Base-by-base conservation (phyloP, 495 filamentous ascomycete genomes). In the Polyplosphaeria fusca region DNA sequence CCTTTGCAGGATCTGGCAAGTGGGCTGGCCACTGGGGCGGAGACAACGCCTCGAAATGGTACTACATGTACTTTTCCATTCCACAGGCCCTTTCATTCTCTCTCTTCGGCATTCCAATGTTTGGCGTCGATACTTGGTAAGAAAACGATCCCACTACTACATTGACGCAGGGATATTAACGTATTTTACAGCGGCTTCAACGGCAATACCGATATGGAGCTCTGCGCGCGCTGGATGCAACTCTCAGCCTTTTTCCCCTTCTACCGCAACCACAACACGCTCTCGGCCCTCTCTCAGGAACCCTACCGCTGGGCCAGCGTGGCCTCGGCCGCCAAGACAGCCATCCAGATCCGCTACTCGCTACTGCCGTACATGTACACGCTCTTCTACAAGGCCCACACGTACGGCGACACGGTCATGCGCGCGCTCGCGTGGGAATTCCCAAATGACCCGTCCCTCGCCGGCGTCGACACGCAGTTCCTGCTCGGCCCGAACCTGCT, bases 11-110 rank as follows among this genome's bases (percentile, higher is more conserved):
- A 4, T 79, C 79, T 4, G 89, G 89, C n/a, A 82, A 82, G 68
- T 87, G 78, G 78, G 87, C 88, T 2, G 89, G 87, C 16, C 89
- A 95, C 67, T 95, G 89, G 89, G 88, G 88, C 13, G 89, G 89
- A 9, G 89, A 94, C 67, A 94, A 95, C 65, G 72, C 73, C 11
- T 57, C 52, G 1, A 56, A 60, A 30, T 64, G 52, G 53, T 63
- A 56, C 2, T 83, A 77, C 53, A 83, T 91, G 82, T 86, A 74
- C 71, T 87, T 88, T 68, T 83, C 83, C 24, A 94, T 95, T 65
- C 79, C 88, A 0, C 89, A 95, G 68, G 88, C 87, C 0, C 71
- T 94, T 0, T 84, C 82, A 2, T 91, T 91, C 73, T 84, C 81
- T 4, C 77, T 94, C 5, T 92, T 90, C 57, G 88, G 88, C 42